Evolutionary conservation across 2,329 filamentous ascomycete species (phyloP).

Genomic region (Trichoderma koningiopsis): DNA sequence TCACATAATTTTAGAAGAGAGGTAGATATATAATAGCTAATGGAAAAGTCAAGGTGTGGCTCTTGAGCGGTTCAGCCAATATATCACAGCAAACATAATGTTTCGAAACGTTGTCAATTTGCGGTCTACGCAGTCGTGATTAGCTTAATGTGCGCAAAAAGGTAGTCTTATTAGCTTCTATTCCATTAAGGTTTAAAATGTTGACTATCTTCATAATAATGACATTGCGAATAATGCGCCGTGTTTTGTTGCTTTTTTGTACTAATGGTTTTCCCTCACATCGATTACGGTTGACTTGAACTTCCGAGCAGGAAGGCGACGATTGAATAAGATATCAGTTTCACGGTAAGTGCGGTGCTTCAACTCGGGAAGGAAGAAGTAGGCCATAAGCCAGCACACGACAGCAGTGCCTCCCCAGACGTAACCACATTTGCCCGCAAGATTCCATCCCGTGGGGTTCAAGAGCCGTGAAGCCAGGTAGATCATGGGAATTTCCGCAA

Average conservation of each 20-base stretch:
- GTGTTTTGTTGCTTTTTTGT: background rate
- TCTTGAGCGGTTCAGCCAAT: no score
- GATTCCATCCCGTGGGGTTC: background rate
- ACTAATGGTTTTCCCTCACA: background rate
- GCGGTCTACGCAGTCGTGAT: rapidly evolving
- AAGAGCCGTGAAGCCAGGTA: background rate
- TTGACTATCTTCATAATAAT: background rate
- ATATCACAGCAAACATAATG: background rate
- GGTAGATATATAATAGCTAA: no score
- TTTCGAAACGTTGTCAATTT: background rate
- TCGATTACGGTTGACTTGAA: background rate
- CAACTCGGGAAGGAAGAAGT: background rate
- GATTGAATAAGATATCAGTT: background rate
- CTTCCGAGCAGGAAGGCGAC: background rate
- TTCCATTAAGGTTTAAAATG: background rate
- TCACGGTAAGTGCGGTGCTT: background rate
- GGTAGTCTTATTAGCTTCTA: background rate
- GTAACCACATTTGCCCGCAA: background rate
- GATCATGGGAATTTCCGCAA: background rate
- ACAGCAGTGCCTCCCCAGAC: background rate
- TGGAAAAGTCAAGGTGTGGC: no score
- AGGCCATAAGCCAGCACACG: background rate
- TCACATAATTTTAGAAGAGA: no score
- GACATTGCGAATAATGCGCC: background rate
- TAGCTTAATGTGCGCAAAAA: background rate